Percentiles rank a stretch among this genome's conserved stretches.
These are phyloP conservation scores for Blastocystis sp. DNA, from an alignment of 352 stramenopile species.

Conservation along the genomic window DNA sequence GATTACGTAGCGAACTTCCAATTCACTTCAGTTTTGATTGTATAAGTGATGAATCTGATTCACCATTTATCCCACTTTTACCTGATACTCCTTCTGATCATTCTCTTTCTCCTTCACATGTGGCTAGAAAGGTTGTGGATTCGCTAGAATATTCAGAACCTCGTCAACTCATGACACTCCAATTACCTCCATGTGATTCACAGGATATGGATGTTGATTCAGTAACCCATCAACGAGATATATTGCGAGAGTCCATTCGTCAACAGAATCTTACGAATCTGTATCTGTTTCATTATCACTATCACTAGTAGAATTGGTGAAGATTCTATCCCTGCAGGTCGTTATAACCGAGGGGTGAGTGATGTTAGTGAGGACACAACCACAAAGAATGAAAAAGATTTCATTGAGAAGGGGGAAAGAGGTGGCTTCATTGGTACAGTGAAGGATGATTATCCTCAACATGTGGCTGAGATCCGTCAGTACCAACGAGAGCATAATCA, in stretches of 20 bases:
- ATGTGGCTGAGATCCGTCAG: conserved; percentile 12
- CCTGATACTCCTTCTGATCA: too few species aligned
- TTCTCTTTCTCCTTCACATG: too few species aligned
- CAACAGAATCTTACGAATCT: not conserved
- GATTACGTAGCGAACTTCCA: not conserved
- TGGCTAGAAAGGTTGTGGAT: too few species aligned
- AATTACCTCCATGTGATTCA: not conserved
- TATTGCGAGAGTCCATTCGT: not conserved
- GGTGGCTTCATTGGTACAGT: not conserved
- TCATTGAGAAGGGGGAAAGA: conserved; percentile 7
- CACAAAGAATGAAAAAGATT: not conserved
- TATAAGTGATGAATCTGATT: too few species aligned
- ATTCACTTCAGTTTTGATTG: not conserved
- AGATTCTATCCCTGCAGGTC: not conserved
- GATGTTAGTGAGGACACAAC: conserved; percentile 10
- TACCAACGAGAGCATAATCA: not conserved
- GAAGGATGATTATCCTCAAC: not conserved
- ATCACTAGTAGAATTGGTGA: not conserved
- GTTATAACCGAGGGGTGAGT: not conserved
- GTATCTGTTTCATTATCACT: not conserved
- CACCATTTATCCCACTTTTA: too few species aligned
- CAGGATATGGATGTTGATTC: too few species aligned
- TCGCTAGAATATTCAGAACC: too few species aligned
- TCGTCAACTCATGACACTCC: not conserved
- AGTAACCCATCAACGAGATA: not conserved